Evolutionary conservation across 768 basidiomycete species (phyloP).

Genomic region (Mycena pura): DNA sequence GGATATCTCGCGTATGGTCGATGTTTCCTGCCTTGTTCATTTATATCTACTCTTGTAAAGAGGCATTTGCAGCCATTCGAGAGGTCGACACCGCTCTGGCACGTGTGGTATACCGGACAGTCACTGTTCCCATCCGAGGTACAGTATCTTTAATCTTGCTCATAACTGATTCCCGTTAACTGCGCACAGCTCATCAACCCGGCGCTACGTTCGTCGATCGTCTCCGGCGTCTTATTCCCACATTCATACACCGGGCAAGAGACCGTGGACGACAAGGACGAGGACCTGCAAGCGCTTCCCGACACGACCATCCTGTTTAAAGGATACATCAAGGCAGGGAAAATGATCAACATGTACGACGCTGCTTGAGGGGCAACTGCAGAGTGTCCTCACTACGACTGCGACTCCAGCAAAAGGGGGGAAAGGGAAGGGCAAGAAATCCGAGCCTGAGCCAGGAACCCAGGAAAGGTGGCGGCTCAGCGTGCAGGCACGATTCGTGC

Average conservation of each 20-base stretch:
- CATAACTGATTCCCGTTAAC: neutral
- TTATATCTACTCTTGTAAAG: constrained; percentile 37
- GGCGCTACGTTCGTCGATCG: constrained; percentile 63
- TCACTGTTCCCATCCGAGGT: constrained; percentile 74
- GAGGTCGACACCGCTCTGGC: constrained; percentile 58
- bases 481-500: constrained; percentile 79
- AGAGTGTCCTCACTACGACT: constrained; percentile 21
- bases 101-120: constrained; percentile 75
- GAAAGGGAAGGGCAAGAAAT: constrained; percentile 35
- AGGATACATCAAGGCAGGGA: constrained; percentile 80
- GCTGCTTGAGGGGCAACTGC: constrained; percentile 67
- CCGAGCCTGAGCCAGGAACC: constrained; percentile 36
- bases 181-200: constrained; percentile 68
- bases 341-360: constrained; percentile 86
- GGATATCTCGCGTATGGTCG: constrained; percentile 55
- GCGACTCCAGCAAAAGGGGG: too few relatives aligned
- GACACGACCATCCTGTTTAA: constrained; percentile 81
- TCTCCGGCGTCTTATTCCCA: constrained; percentile 65
- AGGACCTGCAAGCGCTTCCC: constrained; percentile 60
- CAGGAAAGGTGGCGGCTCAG: constrained; percentile 64
- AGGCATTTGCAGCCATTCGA: constrained; percentile 54
- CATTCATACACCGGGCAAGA: constrained; percentile 52
- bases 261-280: constrained; percentile 13
- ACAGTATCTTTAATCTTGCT: constrained; percentile 37
- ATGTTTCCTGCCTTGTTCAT: neutral